Base-by-base conservation (phyloP, 441 rosid genomes). In the Eruca vesicaria region DNA sequence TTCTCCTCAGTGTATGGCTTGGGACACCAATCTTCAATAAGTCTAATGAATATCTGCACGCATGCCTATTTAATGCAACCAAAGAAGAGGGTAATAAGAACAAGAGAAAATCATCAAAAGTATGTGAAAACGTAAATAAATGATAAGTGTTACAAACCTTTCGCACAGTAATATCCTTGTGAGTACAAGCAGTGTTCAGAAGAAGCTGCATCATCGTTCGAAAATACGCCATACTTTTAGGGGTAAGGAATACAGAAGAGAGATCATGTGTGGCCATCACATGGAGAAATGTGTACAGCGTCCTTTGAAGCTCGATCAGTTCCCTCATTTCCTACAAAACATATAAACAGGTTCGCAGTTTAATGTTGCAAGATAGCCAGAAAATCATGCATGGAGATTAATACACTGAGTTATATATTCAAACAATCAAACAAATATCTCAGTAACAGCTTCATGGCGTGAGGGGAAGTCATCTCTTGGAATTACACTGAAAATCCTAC, bases 21-120 rank as follows among this genome's bases (percentile, higher is more conserved):
- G 38, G 74, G 71, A 60, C 91, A 86, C 98, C 99, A 92, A 81
- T 95, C 99, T 87, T 95, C 93, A 53, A 91, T 91, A 67, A 95
- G 83, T 79, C 89, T 86, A 62, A 81, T 83, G 82, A 95, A 90
- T 74, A 95, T 92, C 85, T 95, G 98, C 70, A 92, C 98, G 48
- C 98, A 88, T 53, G 89, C 86, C 99, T 95, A 82, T 72, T 64
- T 28, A 20, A 73, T 55, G 63, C 9, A 48, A 21, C 26, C 18
- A 19, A 57, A 36, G 14, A 68, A 62, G 19, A 20, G 18, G 67
- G 28, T 80, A 11, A 66, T 59, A 69, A 62, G 38, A 32, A 52
- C 55, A n/a, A n/a, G n/a, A 19, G 63, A 61, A 72, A 29, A 31
- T 29, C 41, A 43, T 14, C 71, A 33, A 6, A 41, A 60, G 41